Conservation (phyloP, 2,329 filamentous ascomycete genomes). For the Diaporthe helianthi region DNA sequence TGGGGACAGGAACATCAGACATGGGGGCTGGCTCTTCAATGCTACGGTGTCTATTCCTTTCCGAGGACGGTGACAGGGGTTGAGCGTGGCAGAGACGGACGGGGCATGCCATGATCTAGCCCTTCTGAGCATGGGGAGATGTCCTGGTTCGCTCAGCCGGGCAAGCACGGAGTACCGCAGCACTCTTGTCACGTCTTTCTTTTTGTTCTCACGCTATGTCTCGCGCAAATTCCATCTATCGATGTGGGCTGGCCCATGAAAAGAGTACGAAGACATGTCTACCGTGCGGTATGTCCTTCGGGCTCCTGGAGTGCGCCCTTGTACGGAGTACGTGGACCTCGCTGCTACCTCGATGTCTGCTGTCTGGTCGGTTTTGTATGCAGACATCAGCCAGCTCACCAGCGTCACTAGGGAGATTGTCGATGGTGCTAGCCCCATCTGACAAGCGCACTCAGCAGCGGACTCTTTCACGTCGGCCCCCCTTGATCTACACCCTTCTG, state of each 20-base stretch:
- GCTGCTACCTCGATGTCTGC: not conserved
- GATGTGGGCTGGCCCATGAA: not conserved
- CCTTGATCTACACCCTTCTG: constrained; percentile 1
- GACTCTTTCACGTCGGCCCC: not conserved
- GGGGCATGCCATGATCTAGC: constrained; percentile 15
- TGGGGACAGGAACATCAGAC: constrained; percentile 29
- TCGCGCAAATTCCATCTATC: constrained; percentile 4
- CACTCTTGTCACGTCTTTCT: constrained; percentile 1
- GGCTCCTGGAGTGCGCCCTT: not conserved
- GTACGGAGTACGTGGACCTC: not conserved
- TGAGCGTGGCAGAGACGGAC: constrained; percentile 7
- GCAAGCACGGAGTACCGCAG: constrained; percentile 5
- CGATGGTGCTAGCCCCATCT: constrained; percentile 13
- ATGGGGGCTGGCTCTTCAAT: constrained; percentile 25
- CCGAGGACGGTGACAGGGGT: constrained; percentile 21
- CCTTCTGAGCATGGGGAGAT: constrained; percentile 15
- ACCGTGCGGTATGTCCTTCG: not conserved
- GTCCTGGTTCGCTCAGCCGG: constrained; percentile 3
- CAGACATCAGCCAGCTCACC: constrained; percentile 6
- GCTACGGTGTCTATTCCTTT: constrained; percentile 26
- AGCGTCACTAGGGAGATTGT: constrained; percentile 22
- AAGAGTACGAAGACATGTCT: not conserved
- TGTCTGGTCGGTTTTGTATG: not conserved
- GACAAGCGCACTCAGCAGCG: not conserved
- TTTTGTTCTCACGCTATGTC: constrained; percentile 23